Evolutionary conservation across 2,329 filamentous ascomycete species (phyloP), one percentile per base, ranked within the genome.

Genomic region (Lachnellula subtilissima): DNA sequence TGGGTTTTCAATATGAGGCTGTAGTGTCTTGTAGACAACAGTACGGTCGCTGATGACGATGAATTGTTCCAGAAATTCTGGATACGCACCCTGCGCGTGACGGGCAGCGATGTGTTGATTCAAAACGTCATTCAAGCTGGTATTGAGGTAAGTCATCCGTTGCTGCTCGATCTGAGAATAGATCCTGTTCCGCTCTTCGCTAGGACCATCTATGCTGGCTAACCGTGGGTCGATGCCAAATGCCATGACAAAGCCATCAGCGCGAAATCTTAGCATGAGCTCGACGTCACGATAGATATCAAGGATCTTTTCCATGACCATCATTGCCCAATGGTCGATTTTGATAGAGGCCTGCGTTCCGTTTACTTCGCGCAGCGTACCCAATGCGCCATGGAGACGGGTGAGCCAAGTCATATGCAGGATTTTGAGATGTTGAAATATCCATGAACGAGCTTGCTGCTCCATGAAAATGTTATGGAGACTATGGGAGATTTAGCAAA

Each of bases 371-470:
- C 55, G 55, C 3, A 62, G 59, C 1, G 52, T 56, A 37, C 42
- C 23, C 19, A 64, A 50, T 2, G 36, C 48, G 7, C 40, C 50
- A 5, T 62, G 11, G 35, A 62, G 55, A 5, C 52, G 56, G 5
- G 52, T 32, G 53, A 63, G 64, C 63, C 62, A 65, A 4, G 55
- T 23, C 22, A 39, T 54, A n/a, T 63, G 57, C 2, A 65, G 55
- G 4, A 22, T 48, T 47, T 56, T 54, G 32, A 65, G 58, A 11
- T 56, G 61, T 1, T 37, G 55, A 42, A 63, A 58, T 4, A 56
- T 36, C 53, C 52, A 64, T 5, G 58, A 48, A 2, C 60, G 56
- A 19, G 54, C 50, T 61, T 65, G 61, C 8, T 51, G 45, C 43
- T 61, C 52, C 42, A 62, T 59, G n/a, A 50, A 57, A n/a, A 50